Base-by-base conservation (phyloP, 176 grass and related monocot genomes). In the Carex littledalei region DNA sequence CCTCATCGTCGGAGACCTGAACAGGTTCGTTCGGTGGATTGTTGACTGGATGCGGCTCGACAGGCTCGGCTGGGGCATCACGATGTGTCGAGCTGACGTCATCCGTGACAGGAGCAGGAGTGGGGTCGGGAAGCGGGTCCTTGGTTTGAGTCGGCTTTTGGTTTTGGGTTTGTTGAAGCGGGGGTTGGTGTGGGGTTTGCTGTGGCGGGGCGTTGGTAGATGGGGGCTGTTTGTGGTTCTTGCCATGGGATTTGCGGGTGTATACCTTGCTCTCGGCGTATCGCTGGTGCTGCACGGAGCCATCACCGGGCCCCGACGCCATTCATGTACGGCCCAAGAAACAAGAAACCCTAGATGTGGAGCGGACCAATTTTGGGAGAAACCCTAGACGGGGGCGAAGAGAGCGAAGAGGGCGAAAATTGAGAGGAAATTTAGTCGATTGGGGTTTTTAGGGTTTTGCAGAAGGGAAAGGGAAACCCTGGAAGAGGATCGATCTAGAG, bases 241-340 rank as follows among this genome's bases (percentile, higher is more conserved):
- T 97, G 59, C 87, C 83, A 55, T 79, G 84, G 84, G 90, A 90
- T 83, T 89, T 97, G 26, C 94, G 94, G 20, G 78, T 87, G 83
- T 92, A 97, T 10, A 97, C 94, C 94, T 94, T 97, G 86, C 88
- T 94, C 84, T 92, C 90, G 47, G 87, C 47, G 24, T 87, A 62
- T 89, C 94, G 92, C 45, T 91, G 84, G 53, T 88, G 80, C 79
- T 81, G 84, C 17, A 62, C 75, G 8, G 84, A 67, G 4, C 34
- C 85, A 21, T 80, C 78, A 14, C 80, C 63, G 39, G 88, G 90
- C 55, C 70, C 79, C 77, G 88, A 87, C 18, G 84, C 86, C 93
- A 94, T 94, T 85, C 88, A 94, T 89, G 58, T 81, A 81, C 56
- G 58, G 24, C 29, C 5, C 10, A 17, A 39, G 67, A 91, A 91